phyloP scores from a whole-genome alignment of 2,329 filamentous ascomycete genomes.

The Bipolaris zeicola region DNA sequence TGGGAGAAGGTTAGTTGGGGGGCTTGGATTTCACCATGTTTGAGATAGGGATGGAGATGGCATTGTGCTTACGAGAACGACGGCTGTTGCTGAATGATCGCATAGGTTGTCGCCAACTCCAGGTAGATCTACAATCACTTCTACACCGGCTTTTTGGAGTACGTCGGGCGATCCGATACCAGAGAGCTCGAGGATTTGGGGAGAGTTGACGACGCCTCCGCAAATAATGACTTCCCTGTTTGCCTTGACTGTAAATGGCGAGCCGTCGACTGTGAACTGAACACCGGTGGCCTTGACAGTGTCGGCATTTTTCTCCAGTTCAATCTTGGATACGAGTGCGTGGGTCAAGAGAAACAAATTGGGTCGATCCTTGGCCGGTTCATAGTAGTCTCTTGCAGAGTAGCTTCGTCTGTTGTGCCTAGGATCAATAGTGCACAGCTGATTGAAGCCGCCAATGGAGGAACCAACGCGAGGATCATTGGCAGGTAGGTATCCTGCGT shows the following conservation, averaged over 20 bases:
- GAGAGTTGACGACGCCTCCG: conserved; percentile 36
- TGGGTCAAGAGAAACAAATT: conserved; percentile 58
- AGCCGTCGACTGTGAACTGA: conserved; percentile 48
- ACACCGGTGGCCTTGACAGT: conserved; percentile 50
- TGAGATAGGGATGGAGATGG: neutral
- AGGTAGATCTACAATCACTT: conserved; percentile 35
- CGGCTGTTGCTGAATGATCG: conserved; percentile 37
- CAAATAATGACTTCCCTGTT: conserved; percentile 41
- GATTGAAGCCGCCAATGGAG: conserved; percentile 41
- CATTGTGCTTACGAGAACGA: conserved; percentile 18
- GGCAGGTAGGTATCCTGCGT: conserved; percentile 29
- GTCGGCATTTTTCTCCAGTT: conserved; percentile 49
- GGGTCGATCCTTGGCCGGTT: conserved; percentile 43
- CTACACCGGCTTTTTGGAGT: conserved; percentile 35
- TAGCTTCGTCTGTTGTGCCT: conserved; percentile 40
- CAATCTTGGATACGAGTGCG: conserved; percentile 54
- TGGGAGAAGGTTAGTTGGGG: neutral
- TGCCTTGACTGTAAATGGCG: conserved; percentile 33
- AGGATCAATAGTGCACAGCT: conserved; percentile 35
- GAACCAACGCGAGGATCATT: conserved; percentile 36
- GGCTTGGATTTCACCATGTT: neutral
- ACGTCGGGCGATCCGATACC: conserved; percentile 36
- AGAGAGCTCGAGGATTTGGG: conserved; percentile 42
- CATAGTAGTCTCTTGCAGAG: conserved; percentile 46
- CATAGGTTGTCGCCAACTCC: conserved; percentile 46